phyloP scores from a whole-genome alignment of 2,329 filamentous ascomycete species.

The Penicillium glabrum region DNA sequence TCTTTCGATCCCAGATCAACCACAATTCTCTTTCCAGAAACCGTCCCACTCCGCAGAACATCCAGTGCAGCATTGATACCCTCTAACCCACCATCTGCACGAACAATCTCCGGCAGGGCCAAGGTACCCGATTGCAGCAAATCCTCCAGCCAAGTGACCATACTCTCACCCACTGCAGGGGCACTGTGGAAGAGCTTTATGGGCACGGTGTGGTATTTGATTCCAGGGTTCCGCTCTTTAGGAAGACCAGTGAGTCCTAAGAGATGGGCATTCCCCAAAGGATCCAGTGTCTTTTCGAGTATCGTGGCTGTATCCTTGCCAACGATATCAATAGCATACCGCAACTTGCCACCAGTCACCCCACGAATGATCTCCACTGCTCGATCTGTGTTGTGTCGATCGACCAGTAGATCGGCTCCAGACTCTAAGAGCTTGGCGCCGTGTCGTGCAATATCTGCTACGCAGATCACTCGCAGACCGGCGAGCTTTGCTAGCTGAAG shows the following conservation, averaged over 20 bases:
- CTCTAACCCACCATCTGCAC: conserved; percentile 61
- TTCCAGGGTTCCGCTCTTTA: conserved; percentile 50
- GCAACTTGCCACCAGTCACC: conserved; percentile 57
- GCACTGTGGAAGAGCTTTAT: conserved; percentile 76
- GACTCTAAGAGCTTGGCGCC: conserved; percentile 57
- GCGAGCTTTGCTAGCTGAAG: conserved; percentile 68
- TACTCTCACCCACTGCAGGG: conserved; percentile 59
- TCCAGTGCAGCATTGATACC: conserved; percentile 69
- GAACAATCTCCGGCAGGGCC: conserved; percentile 64
- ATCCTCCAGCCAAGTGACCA: conserved; percentile 67
- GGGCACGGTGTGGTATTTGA: conserved; percentile 65
- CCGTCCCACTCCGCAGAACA: conserved; percentile 62
- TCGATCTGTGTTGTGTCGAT: conserved; percentile 65
- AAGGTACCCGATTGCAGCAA: conserved; percentile 58
- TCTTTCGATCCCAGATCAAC: conserved; percentile 39
- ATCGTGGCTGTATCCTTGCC: conserved; percentile 63
- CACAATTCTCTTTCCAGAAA: conserved; percentile 69
- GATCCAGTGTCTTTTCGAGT: conserved; percentile 55
- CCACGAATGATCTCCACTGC: conserved; percentile 64
- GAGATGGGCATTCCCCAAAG: conserved; percentile 52
- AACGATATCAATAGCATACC: conserved; percentile 69
- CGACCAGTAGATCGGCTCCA: conserved; percentile 65
- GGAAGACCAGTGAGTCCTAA: conserved; percentile 69
- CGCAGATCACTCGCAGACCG: conserved; percentile 63
- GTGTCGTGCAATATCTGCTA: conserved; percentile 68